These are phyloP conservation scores for Fonsecaea monophora DNA, from an alignment of 2,329 filamentous ascomycete genomes.

Conservation along the genomic window DNA sequence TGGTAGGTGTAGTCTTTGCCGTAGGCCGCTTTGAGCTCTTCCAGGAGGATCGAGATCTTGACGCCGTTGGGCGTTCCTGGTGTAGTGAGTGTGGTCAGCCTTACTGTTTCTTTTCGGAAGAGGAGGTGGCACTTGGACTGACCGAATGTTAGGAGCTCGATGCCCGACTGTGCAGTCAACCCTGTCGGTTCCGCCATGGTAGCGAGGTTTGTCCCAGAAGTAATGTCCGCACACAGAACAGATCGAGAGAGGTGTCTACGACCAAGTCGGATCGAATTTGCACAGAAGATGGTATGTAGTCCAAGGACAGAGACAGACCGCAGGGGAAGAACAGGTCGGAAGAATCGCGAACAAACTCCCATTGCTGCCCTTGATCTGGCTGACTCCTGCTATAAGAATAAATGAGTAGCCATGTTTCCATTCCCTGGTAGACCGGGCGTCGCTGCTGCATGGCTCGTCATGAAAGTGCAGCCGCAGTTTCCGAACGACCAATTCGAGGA, in stretches of 20 bases:
- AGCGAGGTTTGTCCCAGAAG: background rate
- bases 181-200: background rate
- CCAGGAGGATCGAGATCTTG: background rate
- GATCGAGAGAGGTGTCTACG: background rate
- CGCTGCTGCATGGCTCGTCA: background rate
- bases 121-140: background rate
- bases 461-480: background rate
- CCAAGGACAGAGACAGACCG: background rate
- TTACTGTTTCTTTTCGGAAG: background rate
- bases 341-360: too few relatives aligned
- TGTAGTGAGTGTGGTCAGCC: background rate
- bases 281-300: background rate
- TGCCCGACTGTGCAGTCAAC: background rate
- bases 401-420: background rate
- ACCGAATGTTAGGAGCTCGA: background rate
- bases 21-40: constrained; percentile 1
- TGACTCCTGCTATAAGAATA: background rate
- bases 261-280: background rate
- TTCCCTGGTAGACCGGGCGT: background rate
- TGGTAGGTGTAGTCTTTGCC: background rate
- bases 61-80: constrained; percentile 2
- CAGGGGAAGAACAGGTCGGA: background rate
- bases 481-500: background rate
- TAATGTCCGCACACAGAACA: background rate
- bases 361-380: too few relatives aligned